Conservation (phyloP, 371 early-diverging fungal genomes). For the Lichtheimia ramosa region DNA sequence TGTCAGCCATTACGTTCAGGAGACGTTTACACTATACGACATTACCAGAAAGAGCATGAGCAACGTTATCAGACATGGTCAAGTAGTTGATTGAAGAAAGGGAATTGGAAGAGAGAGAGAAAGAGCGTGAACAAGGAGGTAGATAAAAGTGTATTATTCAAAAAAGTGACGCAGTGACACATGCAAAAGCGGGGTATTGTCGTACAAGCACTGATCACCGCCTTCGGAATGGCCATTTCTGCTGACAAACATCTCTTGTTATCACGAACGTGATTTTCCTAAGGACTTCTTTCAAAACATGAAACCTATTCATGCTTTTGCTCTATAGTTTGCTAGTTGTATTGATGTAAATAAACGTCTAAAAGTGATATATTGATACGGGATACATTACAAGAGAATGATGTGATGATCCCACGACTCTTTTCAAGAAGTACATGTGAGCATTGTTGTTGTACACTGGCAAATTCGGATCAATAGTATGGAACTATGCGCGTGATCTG, state of each 20-base stretch:
- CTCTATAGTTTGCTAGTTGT: too few relatives aligned
- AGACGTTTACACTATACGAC: not conserved
- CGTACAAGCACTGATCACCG: not conserved
- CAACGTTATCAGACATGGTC: constrained; percentile 89
- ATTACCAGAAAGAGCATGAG: constrained; percentile 72
- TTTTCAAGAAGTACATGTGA: too few relatives aligned
- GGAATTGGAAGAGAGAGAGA: constrained; percentile 13
- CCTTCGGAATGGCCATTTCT: constrained; percentile 1
- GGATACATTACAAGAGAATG: too few relatives aligned
- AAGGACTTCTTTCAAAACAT: too few relatives aligned
- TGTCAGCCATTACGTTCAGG: not conserved
- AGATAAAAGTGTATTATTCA: not conserved
- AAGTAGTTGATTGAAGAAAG: constrained; percentile 3
- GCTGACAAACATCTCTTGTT: not conserved
- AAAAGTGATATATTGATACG: too few relatives aligned
- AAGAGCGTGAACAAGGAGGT: not conserved
- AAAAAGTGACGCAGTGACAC: constrained; percentile 1
- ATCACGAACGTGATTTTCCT: not conserved
- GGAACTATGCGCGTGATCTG: too few relatives aligned
- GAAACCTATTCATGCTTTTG: too few relatives aligned
- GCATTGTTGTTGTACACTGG: too few relatives aligned
- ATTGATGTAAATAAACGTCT: too few relatives aligned
- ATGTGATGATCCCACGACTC: too few relatives aligned
- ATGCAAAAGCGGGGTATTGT: constrained; percentile 1
- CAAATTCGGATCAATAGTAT: too few relatives aligned